Evolutionary conservation across 192 early-diverging fungal genomes (phyloP).

Genomic region (Backusella tuberculispora): DNA sequence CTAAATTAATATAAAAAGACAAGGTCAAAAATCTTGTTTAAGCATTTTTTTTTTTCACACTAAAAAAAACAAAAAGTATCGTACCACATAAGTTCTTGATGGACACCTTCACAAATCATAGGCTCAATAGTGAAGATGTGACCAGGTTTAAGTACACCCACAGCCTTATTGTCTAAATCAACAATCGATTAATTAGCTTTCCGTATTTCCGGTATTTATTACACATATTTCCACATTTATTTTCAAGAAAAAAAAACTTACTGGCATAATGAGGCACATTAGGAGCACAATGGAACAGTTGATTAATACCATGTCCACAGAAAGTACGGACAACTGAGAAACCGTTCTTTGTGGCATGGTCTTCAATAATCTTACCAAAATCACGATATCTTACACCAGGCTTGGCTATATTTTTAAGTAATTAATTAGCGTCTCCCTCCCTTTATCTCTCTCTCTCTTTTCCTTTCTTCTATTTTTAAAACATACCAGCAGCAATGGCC

Average conservation of each 20-base stretch:
- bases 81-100: constrained; percentile 67
- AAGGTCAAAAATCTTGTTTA: constrained; percentile 14
- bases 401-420: constrained; percentile 60
- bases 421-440: constrained; percentile 9
- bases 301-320: constrained; percentile 91
- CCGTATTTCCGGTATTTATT: neutral
- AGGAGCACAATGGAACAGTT: constrained; percentile 89
- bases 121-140: constrained; percentile 99
- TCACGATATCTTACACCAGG: constrained; percentile 93
- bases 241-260: constrained; percentile 26
- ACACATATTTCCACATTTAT: neutral
- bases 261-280: constrained; percentile 93
- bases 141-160: constrained; percentile 94
- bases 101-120: constrained; percentile 94
- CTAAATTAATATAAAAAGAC: constrained; percentile 28
- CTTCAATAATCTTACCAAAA: constrained; percentile 88
- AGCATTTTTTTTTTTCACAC: neutral
- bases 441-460: neutral
- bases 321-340: constrained; percentile 93
- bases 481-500: constrained; percentile 86
- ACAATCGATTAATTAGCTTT: neutral
- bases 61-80: neutral
- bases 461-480: neutral
- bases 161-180: constrained; percentile 81
- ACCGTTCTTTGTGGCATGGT: constrained; percentile 79